Conservation (phyloP, 208 protist genomes). For the Angomonas desouzai region DNA sequence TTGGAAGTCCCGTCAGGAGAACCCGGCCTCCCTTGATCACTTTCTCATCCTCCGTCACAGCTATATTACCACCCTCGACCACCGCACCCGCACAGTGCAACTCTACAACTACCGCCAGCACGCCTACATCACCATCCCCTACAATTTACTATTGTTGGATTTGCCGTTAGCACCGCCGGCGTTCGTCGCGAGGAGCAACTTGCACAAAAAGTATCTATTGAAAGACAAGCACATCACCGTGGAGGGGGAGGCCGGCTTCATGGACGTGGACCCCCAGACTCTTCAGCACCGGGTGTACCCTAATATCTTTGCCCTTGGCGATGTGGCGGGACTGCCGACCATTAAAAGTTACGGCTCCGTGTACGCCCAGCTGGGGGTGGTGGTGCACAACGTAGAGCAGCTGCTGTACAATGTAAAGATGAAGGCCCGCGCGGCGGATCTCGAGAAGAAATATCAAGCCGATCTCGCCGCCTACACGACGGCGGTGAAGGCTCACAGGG, state of each 20-base stretch:
- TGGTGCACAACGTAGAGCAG: constrained; percentile 76
- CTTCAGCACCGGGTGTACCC: constrained; percentile 64
- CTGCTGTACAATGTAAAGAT: constrained; percentile 24
- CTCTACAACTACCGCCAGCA: constrained; percentile 73
- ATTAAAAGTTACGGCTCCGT: constrained; percentile 77
- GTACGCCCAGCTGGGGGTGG: constrained; percentile 76
- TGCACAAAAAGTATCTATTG: constrained; percentile 27
- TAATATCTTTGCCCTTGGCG: constrained; percentile 83
- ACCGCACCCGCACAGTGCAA: constrained; percentile 27
- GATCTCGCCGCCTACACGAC: neutral
- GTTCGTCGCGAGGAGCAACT: constrained; percentile 64
- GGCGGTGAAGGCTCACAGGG: neutral
- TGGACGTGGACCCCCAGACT: constrained; percentile 67
- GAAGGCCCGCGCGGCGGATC: constrained; percentile 6
- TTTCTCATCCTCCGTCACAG: constrained; percentile 41
- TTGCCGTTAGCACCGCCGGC: constrained; percentile 62
- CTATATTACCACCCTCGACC: constrained; percentile 54
- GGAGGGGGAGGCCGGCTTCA: constrained; percentile 47
- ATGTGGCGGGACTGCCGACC: constrained; percentile 74
- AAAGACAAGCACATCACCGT: constrained; percentile 12
- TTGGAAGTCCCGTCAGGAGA: constrained; percentile 46
- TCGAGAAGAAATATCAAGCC: neutral
- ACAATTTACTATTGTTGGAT: constrained; percentile 66
- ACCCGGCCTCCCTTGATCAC: neutral
- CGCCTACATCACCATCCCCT: constrained; percentile 43